A percentile compares a stretch with the other conserved stretches of the same genome.
These are phyloP conservation scores for Microbotryum scabiosae DNA, from an alignment of 1,284 basidiomycete species.

Conservation along the genomic window DNA sequence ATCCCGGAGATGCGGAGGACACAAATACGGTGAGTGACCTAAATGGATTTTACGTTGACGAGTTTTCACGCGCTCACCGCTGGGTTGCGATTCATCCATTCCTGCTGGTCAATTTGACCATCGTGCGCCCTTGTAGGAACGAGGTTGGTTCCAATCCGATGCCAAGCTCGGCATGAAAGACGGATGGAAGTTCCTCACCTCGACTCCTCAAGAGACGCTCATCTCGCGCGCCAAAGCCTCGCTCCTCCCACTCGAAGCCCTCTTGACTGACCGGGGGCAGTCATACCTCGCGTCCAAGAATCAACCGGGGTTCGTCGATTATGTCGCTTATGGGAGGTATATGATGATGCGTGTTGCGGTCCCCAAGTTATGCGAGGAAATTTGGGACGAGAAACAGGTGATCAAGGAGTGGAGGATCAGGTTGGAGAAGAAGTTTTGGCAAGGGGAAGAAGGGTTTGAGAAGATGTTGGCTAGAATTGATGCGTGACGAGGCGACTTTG, in stretches of 20 bases:
- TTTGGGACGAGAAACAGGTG: slow-evolving; percentile 5
- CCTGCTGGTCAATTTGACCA: too few species aligned
- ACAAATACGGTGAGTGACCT: not conserved
- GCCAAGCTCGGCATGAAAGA: slow-evolving; percentile 9
- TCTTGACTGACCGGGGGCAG: not conserved
- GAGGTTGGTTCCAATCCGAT: slow-evolving; percentile 11
- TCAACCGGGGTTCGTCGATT: slow-evolving; percentile 18
- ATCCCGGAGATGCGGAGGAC: not conserved
- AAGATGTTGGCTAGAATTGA: too few species aligned
- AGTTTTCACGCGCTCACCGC: too few species aligned
- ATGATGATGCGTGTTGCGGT: slow-evolving; percentile 17
- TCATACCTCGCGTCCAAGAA: slow-evolving; percentile 5
- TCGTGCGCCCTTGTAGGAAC: not conserved
- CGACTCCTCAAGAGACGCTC: not conserved
- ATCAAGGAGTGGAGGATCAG: slow-evolving; percentile 34
- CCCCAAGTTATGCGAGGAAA: slow-evolving; percentile 2
- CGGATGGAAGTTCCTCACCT: slow-evolving; percentile 5
- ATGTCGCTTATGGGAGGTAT: slow-evolving; percentile 14
- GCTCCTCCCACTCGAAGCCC: slow-evolving; percentile 5
- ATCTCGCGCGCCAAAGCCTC: slow-evolving; percentile 1
- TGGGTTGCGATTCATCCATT: too few species aligned
- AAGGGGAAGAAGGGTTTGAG: too few species aligned
- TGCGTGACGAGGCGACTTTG: too few species aligned
- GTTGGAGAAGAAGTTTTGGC: slow-evolving; percentile 38
- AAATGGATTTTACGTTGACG: not conserved